A percentile compares a stretch with the other conserved stretches of the same genome.
These are phyloP conservation scores for Yamadazyma buinensis DNA, from an alignment of 1,139 yeast genomes.

Conservation along the genomic window DNA sequence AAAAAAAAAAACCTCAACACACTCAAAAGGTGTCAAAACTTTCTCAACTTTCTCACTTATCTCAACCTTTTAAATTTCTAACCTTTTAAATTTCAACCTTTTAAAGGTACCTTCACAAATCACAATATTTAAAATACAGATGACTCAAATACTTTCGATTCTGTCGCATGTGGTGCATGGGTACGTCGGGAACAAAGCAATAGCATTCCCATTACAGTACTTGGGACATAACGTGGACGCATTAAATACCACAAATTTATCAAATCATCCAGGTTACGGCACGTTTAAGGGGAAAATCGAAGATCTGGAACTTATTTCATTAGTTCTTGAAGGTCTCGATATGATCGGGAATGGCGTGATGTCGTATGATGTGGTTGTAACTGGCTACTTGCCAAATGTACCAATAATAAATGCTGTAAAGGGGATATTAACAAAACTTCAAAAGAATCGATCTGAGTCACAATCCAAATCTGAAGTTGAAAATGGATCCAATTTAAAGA, in stretches of 20 bases:
- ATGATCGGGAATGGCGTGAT: constrained; percentile 11
- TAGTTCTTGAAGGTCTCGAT: constrained; percentile 32
- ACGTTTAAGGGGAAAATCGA: constrained; percentile 26
- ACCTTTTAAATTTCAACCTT: too few relatives aligned
- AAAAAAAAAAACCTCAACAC: too few relatives aligned
- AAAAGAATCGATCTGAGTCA: too few relatives aligned
- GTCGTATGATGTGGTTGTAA: constrained; percentile 23
- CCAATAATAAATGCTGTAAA: constrained; percentile 22
- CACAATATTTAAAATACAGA: too few relatives aligned
- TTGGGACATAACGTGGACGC: constrained; percentile 45
- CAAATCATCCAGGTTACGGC: constrained; percentile 49
- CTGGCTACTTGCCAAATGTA: constrained; percentile 40
- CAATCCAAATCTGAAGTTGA: too few relatives aligned
- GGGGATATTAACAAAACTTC: constrained; percentile 12
- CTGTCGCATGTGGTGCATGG: constrained; percentile 47
- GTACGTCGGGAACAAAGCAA: constrained; percentile 43
- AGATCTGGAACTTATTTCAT: constrained; percentile 8
- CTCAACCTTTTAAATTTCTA: too few relatives aligned
- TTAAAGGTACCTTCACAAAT: too few relatives aligned
- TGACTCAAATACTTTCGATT: constrained; percentile 34
- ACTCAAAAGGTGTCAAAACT: too few relatives aligned
- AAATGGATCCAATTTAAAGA: neutral
- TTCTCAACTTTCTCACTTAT: too few relatives aligned
- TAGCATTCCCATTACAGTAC: constrained; percentile 40
- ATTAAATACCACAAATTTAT: constrained; percentile 39